A percentile compares a stretch with the other conserved stretches of the same genome.
Evolutionary conservation across 2,329 filamentous ascomycete genomes (phyloP).

Genomic region (Monilinia fructicola): DNA sequence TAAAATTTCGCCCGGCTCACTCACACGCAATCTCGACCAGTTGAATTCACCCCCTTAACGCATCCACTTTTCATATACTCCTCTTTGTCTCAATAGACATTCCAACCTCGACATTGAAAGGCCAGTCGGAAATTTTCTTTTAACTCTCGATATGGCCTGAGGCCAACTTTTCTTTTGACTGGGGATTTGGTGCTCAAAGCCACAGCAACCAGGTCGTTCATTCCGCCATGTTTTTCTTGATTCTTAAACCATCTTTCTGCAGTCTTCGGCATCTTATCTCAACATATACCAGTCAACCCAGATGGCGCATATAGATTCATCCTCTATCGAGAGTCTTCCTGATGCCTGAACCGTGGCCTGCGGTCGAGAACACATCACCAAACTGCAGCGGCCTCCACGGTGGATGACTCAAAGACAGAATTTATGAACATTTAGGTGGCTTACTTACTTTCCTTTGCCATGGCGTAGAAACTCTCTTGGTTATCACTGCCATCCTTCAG

Average conservation of each 20-base stretch:
- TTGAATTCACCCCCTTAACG: background rate
- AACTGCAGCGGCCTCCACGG: too few species aligned
- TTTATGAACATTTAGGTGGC: rapidly evolving
- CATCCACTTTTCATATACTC: background rate
- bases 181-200: too few species aligned
- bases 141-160: background rate
- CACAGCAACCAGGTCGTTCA: background rate
- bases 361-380: background rate
- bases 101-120: background rate
- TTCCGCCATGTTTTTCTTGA: background rate
- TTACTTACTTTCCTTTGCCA: background rate
- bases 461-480: background rate
- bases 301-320: too few species aligned
- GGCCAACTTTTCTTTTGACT: too few species aligned
- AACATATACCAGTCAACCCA: background rate
- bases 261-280: background rate
- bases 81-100: background rate
- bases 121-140: background rate
- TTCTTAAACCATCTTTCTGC: background rate
- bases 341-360: background rate
- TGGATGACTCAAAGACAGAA: background rate
- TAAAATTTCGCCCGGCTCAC: background rate
- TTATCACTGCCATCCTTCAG: background rate
- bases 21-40: background rate
- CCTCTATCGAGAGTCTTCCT: background rate